Evolutionary conservation across 352 stramenopile species (phyloP), one percentile per base, ranked within the genome.

Genomic region (Phytophthora pinifolia): DNA sequence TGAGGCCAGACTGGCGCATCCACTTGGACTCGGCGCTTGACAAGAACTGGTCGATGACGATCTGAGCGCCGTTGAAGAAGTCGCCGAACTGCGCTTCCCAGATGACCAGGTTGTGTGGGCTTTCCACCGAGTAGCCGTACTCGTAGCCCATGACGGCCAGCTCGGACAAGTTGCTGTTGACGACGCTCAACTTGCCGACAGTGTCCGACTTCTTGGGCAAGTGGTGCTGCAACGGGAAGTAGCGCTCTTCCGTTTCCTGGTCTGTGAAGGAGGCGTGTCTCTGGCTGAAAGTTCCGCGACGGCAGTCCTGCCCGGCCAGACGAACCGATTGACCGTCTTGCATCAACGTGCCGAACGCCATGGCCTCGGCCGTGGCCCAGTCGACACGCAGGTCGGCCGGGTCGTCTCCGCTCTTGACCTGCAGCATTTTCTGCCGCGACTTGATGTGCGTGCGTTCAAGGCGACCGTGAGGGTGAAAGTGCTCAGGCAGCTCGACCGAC

Each of bases 81-180:
- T 97, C 88, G 10, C 88, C 88, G 46, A 97, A 97, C 54, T 97
- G 88, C 8, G 88, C 88, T 43, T 97, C 88, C 88, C 88, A 97
- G n/a, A 96, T 74, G 36, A 90, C 75, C 15, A 97, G 56, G 59
- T 86, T 89, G 20, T 70, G 48, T 4, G 85, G 83, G 51, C 86
- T 81, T 50, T 96, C 86, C 55, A 89, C 86, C 27, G 80, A 94
- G 68, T 97, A 97, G 13, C 88, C 88, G 49, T 94, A 94, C 61
- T 97, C 88, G 42, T 92, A 97, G 0, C 59, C 88, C 76, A 97
- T 90, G 50, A 95, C 88, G 10, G 79, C 88, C 42, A 96, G 70
- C 51, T 97, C 88, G 10, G 82, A 93, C 32, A 96, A 42, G 64
- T 92, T 86, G 46, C 80, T 92, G 70, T 92, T 92, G 30, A 90